phyloP scores from a whole-genome alignment of 257 asterid genomes.

The Verbena officinalis region DNA sequence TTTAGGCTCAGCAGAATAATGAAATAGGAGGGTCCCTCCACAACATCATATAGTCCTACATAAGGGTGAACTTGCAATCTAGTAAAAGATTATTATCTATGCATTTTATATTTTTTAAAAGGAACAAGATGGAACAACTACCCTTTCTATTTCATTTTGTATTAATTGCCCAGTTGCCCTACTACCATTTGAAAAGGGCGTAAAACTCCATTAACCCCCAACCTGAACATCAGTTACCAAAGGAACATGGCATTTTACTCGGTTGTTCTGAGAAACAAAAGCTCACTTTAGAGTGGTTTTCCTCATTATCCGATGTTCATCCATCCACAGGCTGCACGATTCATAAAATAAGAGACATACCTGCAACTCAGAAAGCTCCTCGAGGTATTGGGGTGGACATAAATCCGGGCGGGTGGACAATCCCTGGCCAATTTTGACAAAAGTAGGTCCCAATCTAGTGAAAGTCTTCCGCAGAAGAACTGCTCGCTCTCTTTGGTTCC shows the following conservation, averaged over 20 bases:
- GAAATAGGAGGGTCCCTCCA: not conserved
- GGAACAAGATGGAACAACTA: too few species aligned
- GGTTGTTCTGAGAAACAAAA: not conserved
- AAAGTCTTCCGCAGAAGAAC: slow-evolving; percentile 66
- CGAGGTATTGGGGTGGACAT: slow-evolving; percentile 84
- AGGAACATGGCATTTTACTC: too few species aligned
- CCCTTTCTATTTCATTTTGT: too few species aligned
- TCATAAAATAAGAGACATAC: slow-evolving; percentile 26
- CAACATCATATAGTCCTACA: not conserved
- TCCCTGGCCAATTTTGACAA: slow-evolving; percentile 97
- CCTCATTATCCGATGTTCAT: not conserved
- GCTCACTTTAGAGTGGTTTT: not conserved
- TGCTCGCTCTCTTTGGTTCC: slow-evolving; percentile 71
- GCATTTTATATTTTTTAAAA: too few species aligned
- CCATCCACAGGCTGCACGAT: too few species aligned
- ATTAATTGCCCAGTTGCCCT: too few species aligned
- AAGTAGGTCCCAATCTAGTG: slow-evolving; percentile 94
- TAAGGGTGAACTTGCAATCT: not conserved
- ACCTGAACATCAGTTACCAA: too few species aligned
- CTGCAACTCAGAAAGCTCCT: slow-evolving; percentile 93
- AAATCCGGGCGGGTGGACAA: slow-evolving; percentile 95
- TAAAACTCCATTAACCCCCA: too few species aligned
- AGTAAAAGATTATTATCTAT: too few species aligned
- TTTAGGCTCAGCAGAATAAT: slow-evolving; percentile 1
- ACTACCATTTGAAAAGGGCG: too few species aligned